Conservation (phyloP, 208 protist species). For the Acanthamoeba polyphaga region DNA sequence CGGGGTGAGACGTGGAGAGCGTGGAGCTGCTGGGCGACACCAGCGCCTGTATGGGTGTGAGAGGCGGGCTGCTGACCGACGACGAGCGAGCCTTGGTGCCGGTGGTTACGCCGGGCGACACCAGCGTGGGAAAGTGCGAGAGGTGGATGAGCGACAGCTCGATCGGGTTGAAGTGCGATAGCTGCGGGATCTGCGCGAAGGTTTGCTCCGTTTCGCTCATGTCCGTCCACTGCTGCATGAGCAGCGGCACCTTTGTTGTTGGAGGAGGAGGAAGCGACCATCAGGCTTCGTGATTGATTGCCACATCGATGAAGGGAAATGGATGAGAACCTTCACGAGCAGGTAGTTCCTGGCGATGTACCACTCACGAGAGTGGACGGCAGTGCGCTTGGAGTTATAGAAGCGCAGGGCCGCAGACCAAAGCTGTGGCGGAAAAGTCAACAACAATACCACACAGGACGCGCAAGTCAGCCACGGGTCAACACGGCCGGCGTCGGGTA, state of each 20-base stretch:
- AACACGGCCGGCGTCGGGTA: not conserved
- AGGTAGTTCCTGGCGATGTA: constrained; percentile 11
- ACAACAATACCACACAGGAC: not conserved
- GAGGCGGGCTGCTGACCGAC: not conserved
- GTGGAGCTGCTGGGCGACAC: not conserved
- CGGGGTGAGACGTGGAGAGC: not conserved
- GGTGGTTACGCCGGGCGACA: not conserved
- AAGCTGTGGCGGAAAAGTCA: not conserved
- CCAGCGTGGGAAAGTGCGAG: constrained; percentile 15
- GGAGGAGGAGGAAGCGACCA: too few species aligned
- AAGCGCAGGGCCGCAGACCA: constrained; percentile 3
- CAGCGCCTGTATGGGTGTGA: not conserved
- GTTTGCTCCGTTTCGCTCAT: not conserved
- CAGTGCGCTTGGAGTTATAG: not conserved
- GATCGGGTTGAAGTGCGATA: constrained; percentile 2
- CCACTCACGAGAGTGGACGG: constrained; percentile 11
- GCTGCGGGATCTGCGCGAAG: not conserved
- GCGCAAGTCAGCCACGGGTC: too few species aligned
- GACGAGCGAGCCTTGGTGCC: not conserved
- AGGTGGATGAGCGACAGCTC: constrained; percentile 27
- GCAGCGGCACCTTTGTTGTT: not conserved
- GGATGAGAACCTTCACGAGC: constrained; percentile 2
- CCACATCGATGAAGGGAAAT: not conserved
- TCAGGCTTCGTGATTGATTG: not conserved
- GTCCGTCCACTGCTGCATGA: constrained; percentile 15